phyloP scores from a whole-genome alignment of 192 early-diverging fungal genomes.

The Coemansia sp. region DNA sequence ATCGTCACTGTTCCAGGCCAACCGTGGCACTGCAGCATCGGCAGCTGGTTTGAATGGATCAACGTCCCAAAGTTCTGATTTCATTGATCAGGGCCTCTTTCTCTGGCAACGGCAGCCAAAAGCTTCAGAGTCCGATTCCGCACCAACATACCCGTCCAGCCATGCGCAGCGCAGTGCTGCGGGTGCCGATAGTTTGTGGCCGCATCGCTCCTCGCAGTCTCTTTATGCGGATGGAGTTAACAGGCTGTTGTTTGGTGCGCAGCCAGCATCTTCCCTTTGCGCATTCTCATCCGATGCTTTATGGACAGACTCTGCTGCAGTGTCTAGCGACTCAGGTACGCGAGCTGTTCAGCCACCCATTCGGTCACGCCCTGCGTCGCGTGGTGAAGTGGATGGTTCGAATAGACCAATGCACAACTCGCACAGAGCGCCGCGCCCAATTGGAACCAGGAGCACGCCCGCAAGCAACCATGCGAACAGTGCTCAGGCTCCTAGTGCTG shows the following conservation, averaged over 20 bases:
- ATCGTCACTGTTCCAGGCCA: slow-evolving; percentile 28
- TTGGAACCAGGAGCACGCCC: slow-evolving; percentile 33
- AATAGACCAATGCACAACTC: not conserved
- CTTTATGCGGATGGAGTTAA: slow-evolving; percentile 9
- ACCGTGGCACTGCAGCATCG: slow-evolving; percentile 1
- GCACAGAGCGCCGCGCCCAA: slow-evolving; percentile 21
- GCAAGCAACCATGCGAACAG: slow-evolving; percentile 8
- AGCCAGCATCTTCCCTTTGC: slow-evolving; percentile 8
- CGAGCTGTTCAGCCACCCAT: slow-evolving; percentile 1
- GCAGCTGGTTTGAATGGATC: too few species aligned
- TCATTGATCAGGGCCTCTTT: slow-evolving; percentile 1
- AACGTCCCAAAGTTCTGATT: too few species aligned
- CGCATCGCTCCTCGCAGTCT: not conserved
- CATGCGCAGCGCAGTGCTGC: too few species aligned
- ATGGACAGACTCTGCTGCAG: slow-evolving; percentile 21
- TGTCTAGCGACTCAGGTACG: not conserved
- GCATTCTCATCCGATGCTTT: slow-evolving; percentile 27
- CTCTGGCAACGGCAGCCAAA: not conserved
- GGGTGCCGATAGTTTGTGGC: too few species aligned
- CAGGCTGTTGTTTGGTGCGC: slow-evolving; percentile 2
- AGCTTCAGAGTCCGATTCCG: too few species aligned
- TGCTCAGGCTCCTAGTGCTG: not conserved
- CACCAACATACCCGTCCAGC: too few species aligned
- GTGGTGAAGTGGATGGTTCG: slow-evolving; percentile 7
- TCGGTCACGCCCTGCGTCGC: slow-evolving; percentile 16